Base-by-base conservation (phyloP, 2,329 filamentous ascomycete genomes). In the Xylaria sp. region DNA sequence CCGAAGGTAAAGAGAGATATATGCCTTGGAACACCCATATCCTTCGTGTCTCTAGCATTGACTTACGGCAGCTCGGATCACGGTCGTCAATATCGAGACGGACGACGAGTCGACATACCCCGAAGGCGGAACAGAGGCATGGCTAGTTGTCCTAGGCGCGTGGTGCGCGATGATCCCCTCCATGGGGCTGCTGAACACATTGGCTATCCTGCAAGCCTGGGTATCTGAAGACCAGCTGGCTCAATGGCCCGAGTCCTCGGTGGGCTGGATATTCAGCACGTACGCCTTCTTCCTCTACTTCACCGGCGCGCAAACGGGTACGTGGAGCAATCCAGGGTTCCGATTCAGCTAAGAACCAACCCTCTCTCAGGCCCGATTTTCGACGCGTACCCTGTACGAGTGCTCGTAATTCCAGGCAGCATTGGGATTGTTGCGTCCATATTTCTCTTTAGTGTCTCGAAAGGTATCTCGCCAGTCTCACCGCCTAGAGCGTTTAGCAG, bases 201-300 rank as follows among this genome's bases (percentile, higher is more conserved):
- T 68, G 39, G 66, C 66, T 25, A 68, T 68, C 7, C 18, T 68
- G 32, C 66, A 68, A 52, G 66, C 66, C 53, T 68, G 66, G 66
- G 53, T 68, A 18, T 68, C 63, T 8, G 66, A 68, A 23, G 52
- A 68, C 23, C 45, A 68, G 46, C 46, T 68, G 32, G 18, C 48
- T 4, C 39, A 55, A 23, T 25, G 63, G n/a, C 66, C 66, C 6
- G 63, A 68, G 9, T 68, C 66, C 13, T 60, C 53, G 18, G 59
- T 68, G 1, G 63, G 63, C 15, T 68, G 63, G 66, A 52, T 68
- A 32, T 68, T 68, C 63, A 68, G 66, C 63, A 66, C 66, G 2
- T 68, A 68, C n/a, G 66, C 63, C 39, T 68, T 68, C 59, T 68
- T 68, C 28, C 66, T 68, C 39, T 68, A 68, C 45, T 68, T 68